Percentiles rank a stretch among this genome's conserved stretches.
Evolutionary conservation across 768 basidiomycete species (phyloP).

Genomic region (Tylopilus sp.): DNA sequence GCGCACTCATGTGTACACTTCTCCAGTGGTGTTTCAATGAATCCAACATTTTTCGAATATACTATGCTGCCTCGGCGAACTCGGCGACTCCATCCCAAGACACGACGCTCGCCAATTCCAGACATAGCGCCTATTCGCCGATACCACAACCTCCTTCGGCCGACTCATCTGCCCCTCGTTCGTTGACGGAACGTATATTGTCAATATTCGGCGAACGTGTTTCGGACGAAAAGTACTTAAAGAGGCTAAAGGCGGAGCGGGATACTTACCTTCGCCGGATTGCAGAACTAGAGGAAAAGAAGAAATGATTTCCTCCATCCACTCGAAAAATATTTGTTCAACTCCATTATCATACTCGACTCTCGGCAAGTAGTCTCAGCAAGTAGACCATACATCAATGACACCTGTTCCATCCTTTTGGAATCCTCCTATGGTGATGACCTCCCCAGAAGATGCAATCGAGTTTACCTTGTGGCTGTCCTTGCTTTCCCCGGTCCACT

Average conservation of each 20-base stretch:
- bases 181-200: conserved; percentile 38
- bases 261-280: conserved; percentile 54
- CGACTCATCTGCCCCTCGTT: neutral
- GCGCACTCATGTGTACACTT: conserved; percentile 52
- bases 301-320: conserved; percentile 7
- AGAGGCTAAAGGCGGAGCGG: conserved; percentile 53
- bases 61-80: conserved; percentile 46
- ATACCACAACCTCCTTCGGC: conserved; percentile 16
- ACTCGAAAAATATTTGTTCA: neutral
- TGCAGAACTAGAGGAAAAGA: conserved; percentile 47
- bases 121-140: conserved; percentile 5
- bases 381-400: conserved; percentile 55
- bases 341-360: neutral
- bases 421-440: conserved; percentile 62
- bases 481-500: conserved; percentile 45
- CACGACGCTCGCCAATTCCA: neutral
- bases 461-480: conserved; percentile 63
- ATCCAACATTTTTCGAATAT: conserved; percentile 54
- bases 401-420: conserved; percentile 53
- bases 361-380: conserved; percentile 12
- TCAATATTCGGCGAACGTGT: conserved; percentile 38
- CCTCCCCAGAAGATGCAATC: conserved; percentile 44
- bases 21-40: conserved; percentile 75
- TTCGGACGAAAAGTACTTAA: conserved; percentile 71
- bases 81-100: neutral